Evolutionary conservation across 805 yeast species (phyloP).

Genomic region (Starmerella lactis-condensi): DNA sequence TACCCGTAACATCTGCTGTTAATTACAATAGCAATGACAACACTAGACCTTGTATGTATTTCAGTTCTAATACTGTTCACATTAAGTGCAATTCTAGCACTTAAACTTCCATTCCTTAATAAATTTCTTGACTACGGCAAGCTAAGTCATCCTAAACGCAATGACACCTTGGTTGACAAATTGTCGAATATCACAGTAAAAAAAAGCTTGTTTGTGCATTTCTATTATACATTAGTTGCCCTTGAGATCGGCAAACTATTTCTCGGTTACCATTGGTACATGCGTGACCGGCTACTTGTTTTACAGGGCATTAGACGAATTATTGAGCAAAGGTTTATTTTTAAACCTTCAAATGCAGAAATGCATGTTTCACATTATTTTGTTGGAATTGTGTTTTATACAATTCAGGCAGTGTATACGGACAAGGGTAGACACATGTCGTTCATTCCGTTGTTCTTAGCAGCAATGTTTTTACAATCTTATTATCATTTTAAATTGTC

Average conservation of each 20-base stretch:
- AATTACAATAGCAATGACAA: not conserved
- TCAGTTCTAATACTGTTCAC: conserved; percentile 4
- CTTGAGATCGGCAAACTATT: not conserved
- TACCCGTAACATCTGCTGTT: too few species aligned
- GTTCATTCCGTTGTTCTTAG: conserved; percentile 18
- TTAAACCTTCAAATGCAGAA: conserved; percentile 25
- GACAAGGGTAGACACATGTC: not conserved
- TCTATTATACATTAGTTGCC: conserved; percentile 17
- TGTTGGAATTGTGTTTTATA: conserved; percentile 38
- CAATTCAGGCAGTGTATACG: conserved; percentile 8
- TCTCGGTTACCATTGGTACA: not conserved
- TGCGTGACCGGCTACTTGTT: conserved; percentile 11
- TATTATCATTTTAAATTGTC: conserved; percentile 34
- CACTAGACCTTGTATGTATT: not conserved
- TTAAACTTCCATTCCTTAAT: conserved; percentile 5
- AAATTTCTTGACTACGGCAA: conserved; percentile 20
- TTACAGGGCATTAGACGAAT: conserved; percentile 35
- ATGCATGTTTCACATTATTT: conserved; percentile 44
- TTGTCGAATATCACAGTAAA: conserved; percentile 18
- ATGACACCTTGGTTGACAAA: not conserved
- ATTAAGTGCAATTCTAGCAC: conserved; percentile 8
- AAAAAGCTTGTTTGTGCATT: conserved; percentile 21
- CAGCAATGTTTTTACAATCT: conserved; percentile 31
- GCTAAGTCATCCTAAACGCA: conserved; percentile 3
- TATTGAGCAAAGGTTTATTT: conserved; percentile 31